Evolutionary conservation across 225 moss, liverwort and hornwort genomes (phyloP), one percentile per base, ranked within the genome.

Genomic region (Rhytidiadelphus loreus): DNA sequence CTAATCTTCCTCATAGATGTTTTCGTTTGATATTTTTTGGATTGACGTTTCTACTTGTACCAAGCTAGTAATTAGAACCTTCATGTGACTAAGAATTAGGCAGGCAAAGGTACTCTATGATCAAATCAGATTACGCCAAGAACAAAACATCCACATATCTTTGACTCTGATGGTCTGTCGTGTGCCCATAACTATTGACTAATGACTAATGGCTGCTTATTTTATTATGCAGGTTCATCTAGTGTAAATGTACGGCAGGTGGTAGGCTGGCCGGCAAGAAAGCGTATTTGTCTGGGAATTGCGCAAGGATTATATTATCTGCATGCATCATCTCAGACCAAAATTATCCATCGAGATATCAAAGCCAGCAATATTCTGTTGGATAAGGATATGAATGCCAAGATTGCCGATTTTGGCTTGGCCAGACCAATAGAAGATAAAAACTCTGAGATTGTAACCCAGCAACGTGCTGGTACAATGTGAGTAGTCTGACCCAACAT

Each of bases 301-400:
- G 89, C 91, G 25, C 90, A 90, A 66, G 88, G 92, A 37, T 89
- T 89, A 55, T 89, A 88, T 33, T 91, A 95, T 52, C 41, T 95
- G 39, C 93, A 93, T 64, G 92, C 91, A 58, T 93, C 93, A 57
- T 87, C 92, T 79, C 90, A 91, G 58, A 89, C 93, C n/a, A 88
- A 21, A 56, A 95, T 95, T 37, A 93, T 93, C 41, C 93, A 93
- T 72, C 82, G 94, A 35, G 93, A 93, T 75, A 94, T 94, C 29
- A 94, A 94, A 77, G 89, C 92, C 33, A 92, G 88, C 46, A 93
- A 93, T 56, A 92, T 93, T 86, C 70, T 92, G 39, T 57, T 93
- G 68, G 91, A 93, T 16, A 92, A 81, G 61, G 57, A 92, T 52
- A 70, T 89, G 13, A 88, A 93, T 80, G 91, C 92, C 66, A 93